Base-by-base conservation (phyloP, 2,329 filamentous ascomycete species). In the Teratosphaeria pseudoeucalypti region DNA sequence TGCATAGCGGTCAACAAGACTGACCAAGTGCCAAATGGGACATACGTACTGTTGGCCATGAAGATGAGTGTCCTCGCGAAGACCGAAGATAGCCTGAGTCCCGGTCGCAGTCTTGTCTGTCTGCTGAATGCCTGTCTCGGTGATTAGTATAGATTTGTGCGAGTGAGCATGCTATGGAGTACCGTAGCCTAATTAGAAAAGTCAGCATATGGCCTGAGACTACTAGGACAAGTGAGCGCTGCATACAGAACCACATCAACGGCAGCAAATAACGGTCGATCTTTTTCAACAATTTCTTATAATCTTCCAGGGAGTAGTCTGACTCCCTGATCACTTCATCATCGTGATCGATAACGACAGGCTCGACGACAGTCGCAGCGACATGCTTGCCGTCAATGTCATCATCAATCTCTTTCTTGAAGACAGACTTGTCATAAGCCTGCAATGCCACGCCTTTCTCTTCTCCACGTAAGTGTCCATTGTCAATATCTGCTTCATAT, bases 251-350 rank as follows among this genome's bases (percentile, higher is more conserved):
- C 73, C 75, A 80, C 65, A 80, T 79, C 52, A 79, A 64, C 1
- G 77, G 77, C 0, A 79, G 70, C 16, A 80, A 68, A 60, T 75
- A 78, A n/a, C 70, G 70, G 61, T 79, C 77, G 19, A 77, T 72
- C 62, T 79, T 79, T 34, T 68, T 52, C 26, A 67, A 60, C 2
- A 69, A 54, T 11, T 61, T 62, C 54, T 69, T 67, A 62, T 69
- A 70, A 23, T 70, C 62, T 14, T 61, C 66, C 2, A 65, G 62
- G 1, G 64, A 64, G 39, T 69, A 76, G 14, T 68, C 65, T 1
- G 61, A 52, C 26, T 67, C 65, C 10, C 56, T 55, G 34, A 67
- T 60, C 5, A 64, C 37, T n/a, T 43, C 37, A 16, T 12, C 37
- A 43, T 43, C 37, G 16, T 56, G 12, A 63, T 64, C 60, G 14